Percentiles rank a stretch among this genome's conserved stretches.
phyloP scores from a whole-genome alignment of 208 protist genomes.

The Strigomonas culicis region DNA sequence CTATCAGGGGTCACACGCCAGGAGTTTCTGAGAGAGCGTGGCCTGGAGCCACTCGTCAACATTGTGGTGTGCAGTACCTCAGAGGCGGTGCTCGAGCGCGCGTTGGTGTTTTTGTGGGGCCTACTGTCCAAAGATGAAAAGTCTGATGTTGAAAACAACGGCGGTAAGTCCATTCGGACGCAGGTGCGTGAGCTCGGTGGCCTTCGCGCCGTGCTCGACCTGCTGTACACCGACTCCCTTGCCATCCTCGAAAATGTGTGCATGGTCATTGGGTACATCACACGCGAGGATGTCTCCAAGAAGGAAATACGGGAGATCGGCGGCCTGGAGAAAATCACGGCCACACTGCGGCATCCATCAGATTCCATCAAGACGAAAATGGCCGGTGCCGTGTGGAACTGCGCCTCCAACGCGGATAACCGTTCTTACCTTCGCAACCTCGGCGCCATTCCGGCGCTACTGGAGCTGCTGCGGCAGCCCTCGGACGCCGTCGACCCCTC shows the following conservation, averaged over 20 bases:
- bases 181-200: slow-evolving; percentile 72
- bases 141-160: slow-evolving; percentile 35
- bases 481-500: slow-evolving; percentile 14
- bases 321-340: slow-evolving; percentile 89
- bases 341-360: slow-evolving; percentile 83
- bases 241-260: slow-evolving; percentile 90
- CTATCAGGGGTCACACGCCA: slow-evolving; percentile 32
- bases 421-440: slow-evolving; percentile 81
- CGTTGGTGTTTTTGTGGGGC: slow-evolving; percentile 87
- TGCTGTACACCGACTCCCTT: slow-evolving; percentile 89
- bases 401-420: slow-evolving; percentile 89
- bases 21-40: slow-evolving; percentile 64
- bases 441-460: slow-evolving; percentile 76
- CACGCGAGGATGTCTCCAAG: slow-evolving; percentile 89
- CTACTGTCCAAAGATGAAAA: slow-evolving; percentile 73
- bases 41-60: slow-evolving; percentile 79
- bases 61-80: slow-evolving; percentile 85
- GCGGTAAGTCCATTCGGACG: slow-evolving; percentile 41
- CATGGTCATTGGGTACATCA: slow-evolving; percentile 94
- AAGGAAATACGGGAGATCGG: slow-evolving; percentile 79
- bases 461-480: slow-evolving; percentile 60
- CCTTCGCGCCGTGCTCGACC: slow-evolving; percentile 80
- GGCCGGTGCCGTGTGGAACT: slow-evolving; percentile 93
- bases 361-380: slow-evolving; percentile 91
- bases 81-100: slow-evolving; percentile 83